Base-by-base conservation (phyloP, 2,329 filamentous ascomycete genomes). In the Raffaelea albimanens region DNA sequence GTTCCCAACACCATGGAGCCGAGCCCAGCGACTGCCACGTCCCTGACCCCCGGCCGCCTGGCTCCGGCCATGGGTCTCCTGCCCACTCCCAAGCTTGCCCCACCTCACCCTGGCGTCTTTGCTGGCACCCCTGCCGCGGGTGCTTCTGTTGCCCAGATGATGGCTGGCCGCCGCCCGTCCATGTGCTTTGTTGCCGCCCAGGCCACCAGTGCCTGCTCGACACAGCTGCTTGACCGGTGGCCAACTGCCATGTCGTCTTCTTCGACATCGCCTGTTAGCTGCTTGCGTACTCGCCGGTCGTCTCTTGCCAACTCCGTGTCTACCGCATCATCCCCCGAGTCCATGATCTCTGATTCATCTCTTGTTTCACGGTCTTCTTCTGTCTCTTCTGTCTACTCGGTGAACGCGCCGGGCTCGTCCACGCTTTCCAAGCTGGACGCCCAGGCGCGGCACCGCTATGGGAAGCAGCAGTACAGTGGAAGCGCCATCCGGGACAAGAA, bases 271-370 rank as follows among this genome's bases (percentile, higher is more conserved):
- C 77, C 78, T 22, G 68, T 72, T 56, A 67, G 65, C 54, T 72
- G 72, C 56, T 59, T 66, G 44, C 66, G 68, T 2, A 64, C 67
- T 34, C 78, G 79, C 51, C 77, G 78, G 52, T 80, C 78, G 14
- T 82, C 79, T 16, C 72, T 82, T 51, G 78, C 78, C 59, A 80
- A 73, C 58, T 80, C 79, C 18, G 67, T 79, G 55, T 83, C 79
- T 22, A 76, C 75, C 25, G 73, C 75, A 31, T 83, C 80, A 50
- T 83, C 80, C 23, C 80, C 80, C 52, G 79, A 83, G 59, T 83
- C 80, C 47, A 82, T 83, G 78, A 65, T 83, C 41, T 82, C 80
- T 50, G 80, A 83, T 59, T 68, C 70, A 49, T 82, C 75, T 50
- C 72, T 72, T 52, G 71, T 77, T 53, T 82, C 79, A 54, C 76